phyloP scores from a whole-genome alignment of 768 basidiomycete species.

The Phaffia australis region DNA sequence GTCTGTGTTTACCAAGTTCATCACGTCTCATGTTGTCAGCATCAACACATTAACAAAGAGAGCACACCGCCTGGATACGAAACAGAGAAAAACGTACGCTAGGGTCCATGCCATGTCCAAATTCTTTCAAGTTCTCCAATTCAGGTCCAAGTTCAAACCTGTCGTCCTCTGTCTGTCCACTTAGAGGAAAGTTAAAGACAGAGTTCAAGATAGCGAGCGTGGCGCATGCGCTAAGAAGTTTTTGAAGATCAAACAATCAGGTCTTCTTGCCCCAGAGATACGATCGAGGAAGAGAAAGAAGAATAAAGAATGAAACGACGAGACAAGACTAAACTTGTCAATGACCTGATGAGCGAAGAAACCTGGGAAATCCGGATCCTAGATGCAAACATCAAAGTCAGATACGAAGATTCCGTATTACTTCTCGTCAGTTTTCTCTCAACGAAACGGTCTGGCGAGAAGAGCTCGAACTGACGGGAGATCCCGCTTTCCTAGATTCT shows the following conservation, averaged over 20 bases:
- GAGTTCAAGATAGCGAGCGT: conserved; percentile 91
- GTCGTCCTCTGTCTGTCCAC: conserved; percentile 26
- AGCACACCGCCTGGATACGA: too few species aligned
- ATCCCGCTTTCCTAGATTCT: conserved; percentile 10
- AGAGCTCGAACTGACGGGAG: background rate
- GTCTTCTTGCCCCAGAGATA: background rate
- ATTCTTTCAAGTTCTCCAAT: conserved; percentile 60
- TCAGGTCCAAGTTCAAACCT: conserved; percentile 42
- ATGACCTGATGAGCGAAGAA: conserved; percentile 51
- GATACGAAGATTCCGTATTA: background rate
- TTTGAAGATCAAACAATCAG: conserved; percentile 49
- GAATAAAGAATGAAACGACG: too few species aligned
- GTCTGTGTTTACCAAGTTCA: conserved; percentile 39
- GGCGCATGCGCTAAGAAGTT: conserved; percentile 77
- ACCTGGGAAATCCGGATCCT: conserved; percentile 65
- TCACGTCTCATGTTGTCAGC: too few species aligned
- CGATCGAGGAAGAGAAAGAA: conserved; percentile 9
- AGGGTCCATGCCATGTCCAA: conserved; percentile 71
- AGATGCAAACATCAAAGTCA: conserved; percentile 29
- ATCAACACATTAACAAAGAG: too few species aligned
- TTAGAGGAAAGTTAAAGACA: conserved; percentile 41
- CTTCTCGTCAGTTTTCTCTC: background rate
- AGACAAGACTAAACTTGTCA: too few species aligned
- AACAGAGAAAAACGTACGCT: too few species aligned
- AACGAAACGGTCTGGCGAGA: background rate